phyloP scores from a whole-genome alignment of 1,284 basidiomycete genomes.

The Sphaerobolus stellatus region DNA sequence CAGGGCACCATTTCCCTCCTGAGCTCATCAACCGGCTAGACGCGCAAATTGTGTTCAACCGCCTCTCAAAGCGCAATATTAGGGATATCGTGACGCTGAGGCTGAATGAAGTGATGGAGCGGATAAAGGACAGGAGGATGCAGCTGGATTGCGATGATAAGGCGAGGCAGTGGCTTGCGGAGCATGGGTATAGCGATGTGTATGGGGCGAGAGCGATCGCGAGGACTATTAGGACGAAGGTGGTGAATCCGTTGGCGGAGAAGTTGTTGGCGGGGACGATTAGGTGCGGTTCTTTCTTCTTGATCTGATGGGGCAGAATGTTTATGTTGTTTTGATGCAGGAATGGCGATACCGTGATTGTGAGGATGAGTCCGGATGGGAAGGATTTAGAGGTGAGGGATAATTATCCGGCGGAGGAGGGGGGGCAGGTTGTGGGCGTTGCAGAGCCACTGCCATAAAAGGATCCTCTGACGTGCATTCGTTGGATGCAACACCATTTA shows the following conservation, averaged over 20 bases:
- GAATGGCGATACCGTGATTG: not conserved
- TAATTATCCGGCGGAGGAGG: too few species aligned
- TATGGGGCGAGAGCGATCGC: constrained; percentile 90
- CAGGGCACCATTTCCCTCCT: constrained; percentile 81
- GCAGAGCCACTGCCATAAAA: too few species aligned
- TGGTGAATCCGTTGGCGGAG: constrained; percentile 76
- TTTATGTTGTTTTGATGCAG: too few species aligned
- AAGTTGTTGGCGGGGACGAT: constrained; percentile 75
- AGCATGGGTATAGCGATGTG: constrained; percentile 79
- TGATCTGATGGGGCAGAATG: too few species aligned
- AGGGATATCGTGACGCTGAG: constrained; percentile 77
- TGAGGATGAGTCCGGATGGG: not conserved
- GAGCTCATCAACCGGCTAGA: constrained; percentile 90
- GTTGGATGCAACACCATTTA: too few species aligned
- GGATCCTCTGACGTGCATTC: too few species aligned
- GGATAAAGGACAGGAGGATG: constrained; percentile 68
- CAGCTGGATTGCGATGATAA: constrained; percentile 66
- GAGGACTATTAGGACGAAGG: constrained; percentile 73
- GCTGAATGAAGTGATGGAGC: constrained; percentile 68
- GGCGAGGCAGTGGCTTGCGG: constrained; percentile 73
- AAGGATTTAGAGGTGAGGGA: not conserved
- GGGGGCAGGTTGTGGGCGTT: too few species aligned
- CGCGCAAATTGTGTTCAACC: constrained; percentile 88
- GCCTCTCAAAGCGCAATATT: constrained; percentile 72
- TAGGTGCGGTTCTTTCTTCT: too few species aligned